A percentile compares a stretch with the other conserved stretches of the same genome.
These are phyloP conservation scores for Xylaria multiplex DNA, from an alignment of 2,329 filamentous ascomycete species.

Conservation along the genomic window DNA sequence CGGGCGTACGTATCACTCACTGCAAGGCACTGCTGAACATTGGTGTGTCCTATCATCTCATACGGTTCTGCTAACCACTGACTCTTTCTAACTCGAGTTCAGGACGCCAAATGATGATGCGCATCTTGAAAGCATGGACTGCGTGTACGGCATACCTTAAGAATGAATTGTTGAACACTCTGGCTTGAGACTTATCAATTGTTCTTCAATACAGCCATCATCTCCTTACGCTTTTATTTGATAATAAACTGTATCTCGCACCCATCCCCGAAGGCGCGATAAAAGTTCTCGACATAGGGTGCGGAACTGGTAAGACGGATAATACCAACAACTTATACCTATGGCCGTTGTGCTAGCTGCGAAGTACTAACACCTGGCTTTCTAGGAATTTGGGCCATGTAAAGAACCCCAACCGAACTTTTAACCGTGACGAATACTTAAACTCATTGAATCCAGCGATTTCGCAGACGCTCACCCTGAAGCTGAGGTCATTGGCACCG, in stretches of 20 bases:
- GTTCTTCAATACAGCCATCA: conserved; percentile 41
- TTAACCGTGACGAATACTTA: conserved; percentile 13
- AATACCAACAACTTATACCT: background rate
- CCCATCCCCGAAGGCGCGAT: conserved; percentile 47
- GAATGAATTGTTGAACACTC: background rate
- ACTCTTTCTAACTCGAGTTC: conserved; percentile 13
- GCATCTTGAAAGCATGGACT: conserved; percentile 39
- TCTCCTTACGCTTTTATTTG: conserved; percentile 44
- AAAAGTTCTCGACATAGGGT: conserved; percentile 51
- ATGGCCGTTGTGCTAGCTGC: background rate
- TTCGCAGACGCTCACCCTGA: conserved; percentile 57
- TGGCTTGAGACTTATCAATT: conserved; percentile 9
- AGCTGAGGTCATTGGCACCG: conserved; percentile 61
- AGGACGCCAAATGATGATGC: conserved; percentile 39
- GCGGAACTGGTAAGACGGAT: conserved; percentile 49
- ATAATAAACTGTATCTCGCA: conserved; percentile 48
- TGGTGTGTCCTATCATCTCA: conserved; percentile 41
- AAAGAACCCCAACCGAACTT: conserved; percentile 17
- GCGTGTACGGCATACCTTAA: conserved; percentile 28
- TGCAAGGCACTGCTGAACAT: conserved; percentile 45
- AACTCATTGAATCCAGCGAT: conserved; percentile 54
- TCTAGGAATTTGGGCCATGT: conserved; percentile 52
- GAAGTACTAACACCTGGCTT: conserved; percentile 17
- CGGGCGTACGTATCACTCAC: conserved; percentile 46
- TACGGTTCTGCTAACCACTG: background rate